phyloP scores from a whole-genome alignment of 1,284 basidiomycete species.

The Pseudozyma tsukubaensis region DNA sequence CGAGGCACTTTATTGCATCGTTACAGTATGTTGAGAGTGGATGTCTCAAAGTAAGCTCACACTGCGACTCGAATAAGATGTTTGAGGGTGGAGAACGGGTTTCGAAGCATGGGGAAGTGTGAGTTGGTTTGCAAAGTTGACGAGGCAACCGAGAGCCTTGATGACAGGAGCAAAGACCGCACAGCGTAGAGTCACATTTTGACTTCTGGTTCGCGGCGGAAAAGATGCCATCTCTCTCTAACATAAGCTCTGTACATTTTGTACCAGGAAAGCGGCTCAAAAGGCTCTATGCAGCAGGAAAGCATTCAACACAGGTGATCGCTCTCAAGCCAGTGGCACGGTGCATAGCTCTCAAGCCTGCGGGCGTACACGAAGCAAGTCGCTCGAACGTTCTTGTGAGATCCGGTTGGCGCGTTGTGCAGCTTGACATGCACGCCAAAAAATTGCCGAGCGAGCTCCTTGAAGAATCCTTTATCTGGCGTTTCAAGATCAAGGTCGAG shows the following conservation, averaged over 20 bases:
- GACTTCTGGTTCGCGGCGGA: no score
- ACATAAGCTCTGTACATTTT: no score
- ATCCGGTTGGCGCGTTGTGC: constrained; percentile 1
- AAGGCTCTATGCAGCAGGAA: no score
- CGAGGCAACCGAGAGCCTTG: not conserved
- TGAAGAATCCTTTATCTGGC: no score
- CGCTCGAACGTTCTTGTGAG: constrained; percentile 2
- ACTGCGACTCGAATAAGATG: not conserved
- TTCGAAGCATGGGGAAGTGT: constrained; percentile 6
- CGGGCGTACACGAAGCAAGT: not conserved
- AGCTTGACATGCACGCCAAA: constrained; percentile 9
- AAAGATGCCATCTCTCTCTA: no score
- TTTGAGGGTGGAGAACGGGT: constrained; percentile 3
- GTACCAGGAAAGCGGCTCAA: no score
- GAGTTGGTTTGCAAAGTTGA: not conserved
- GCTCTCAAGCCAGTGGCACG: no score
- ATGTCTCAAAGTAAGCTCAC: not conserved
- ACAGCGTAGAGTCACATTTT: not conserved
- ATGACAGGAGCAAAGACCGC: not conserved
- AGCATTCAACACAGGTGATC: no score
- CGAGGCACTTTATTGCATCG: not conserved
- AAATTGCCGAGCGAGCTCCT: not conserved
- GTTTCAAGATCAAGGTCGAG: no score
- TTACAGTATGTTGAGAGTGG: not conserved
- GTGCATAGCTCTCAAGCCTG: not conserved